These are phyloP conservation scores for Tremella fuciformis DNA, from an alignment of 768 basidiomycete genomes.

Conservation along the genomic window DNA sequence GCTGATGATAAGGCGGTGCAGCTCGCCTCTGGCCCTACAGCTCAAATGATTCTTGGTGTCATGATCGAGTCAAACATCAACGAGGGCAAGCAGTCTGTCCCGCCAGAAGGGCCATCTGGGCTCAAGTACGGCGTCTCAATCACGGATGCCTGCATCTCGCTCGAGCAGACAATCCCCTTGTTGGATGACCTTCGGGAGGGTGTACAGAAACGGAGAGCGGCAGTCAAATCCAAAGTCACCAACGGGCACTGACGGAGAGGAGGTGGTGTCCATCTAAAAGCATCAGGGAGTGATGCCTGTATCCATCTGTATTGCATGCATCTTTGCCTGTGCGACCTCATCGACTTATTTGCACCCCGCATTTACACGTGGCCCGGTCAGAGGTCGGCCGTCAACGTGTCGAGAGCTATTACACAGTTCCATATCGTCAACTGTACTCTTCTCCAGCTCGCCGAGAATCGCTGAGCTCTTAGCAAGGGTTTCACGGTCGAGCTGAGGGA, in stretches of 20 bases:
- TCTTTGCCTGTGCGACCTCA: too few species aligned
- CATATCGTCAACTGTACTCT: too few species aligned
- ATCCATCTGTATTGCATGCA: too few species aligned
- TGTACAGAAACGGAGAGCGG: slow-evolving; percentile 65
- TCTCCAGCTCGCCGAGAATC: too few species aligned
- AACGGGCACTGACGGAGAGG: slow-evolving; percentile 13
- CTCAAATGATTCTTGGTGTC: slow-evolving; percentile 73
- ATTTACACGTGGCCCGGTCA: too few species aligned
- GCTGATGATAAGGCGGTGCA: slow-evolving; percentile 64
- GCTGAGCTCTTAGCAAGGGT: too few species aligned
- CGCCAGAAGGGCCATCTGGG: slow-evolving; percentile 61
- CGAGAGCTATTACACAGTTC: too few species aligned
- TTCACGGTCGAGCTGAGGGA: too few species aligned
- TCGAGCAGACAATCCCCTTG: slow-evolving; percentile 61
- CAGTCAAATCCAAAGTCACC: slow-evolving; percentile 34
- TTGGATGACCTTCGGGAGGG: slow-evolving; percentile 84
- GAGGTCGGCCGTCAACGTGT: too few species aligned
- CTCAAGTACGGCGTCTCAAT: slow-evolving; percentile 51
- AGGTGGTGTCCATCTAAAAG: too few species aligned
- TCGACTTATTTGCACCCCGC: too few species aligned
- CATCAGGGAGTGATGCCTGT: too few species aligned
- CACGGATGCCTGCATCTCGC: slow-evolving; percentile 51
- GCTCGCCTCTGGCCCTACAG: slow-evolving; percentile 57
- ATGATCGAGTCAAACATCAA: slow-evolving; percentile 97
- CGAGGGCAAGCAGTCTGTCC: slow-evolving; percentile 85